Conservation (phyloP, 768 basidiomycete genomes). For the Pleurotus ostreatus region DNA sequence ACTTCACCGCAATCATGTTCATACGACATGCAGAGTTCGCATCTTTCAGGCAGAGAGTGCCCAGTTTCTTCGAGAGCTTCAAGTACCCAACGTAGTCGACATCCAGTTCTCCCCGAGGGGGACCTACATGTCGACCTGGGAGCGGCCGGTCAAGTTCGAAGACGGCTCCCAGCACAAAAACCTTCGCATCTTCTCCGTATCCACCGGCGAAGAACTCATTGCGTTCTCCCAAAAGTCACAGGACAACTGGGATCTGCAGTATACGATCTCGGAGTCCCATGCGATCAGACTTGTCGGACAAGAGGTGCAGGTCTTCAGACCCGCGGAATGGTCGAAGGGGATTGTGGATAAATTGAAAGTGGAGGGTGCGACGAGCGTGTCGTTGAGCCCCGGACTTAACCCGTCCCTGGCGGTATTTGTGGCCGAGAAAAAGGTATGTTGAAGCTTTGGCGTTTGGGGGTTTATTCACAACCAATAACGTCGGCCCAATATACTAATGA, state of each 20-base stretch:
- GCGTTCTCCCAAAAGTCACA: slow-evolving; percentile 87
- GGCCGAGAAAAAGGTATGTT: slow-evolving; percentile 83
- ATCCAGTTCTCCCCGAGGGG: slow-evolving; percentile 91
- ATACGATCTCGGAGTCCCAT: slow-evolving; percentile 85
- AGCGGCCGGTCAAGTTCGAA: slow-evolving; percentile 89
- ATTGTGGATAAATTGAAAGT: slow-evolving; percentile 78
- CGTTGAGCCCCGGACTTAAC: slow-evolving; percentile 80
- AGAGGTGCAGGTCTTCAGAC: slow-evolving; percentile 82
- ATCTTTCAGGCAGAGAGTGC: slow-evolving; percentile 74
- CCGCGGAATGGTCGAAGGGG: slow-evolving; percentile 76
- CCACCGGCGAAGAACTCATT: slow-evolving; percentile 82
- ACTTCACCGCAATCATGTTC: background rate
- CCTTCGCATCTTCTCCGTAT: slow-evolving; percentile 83
- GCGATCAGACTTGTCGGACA: slow-evolving; percentile 75
- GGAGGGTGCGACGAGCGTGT: slow-evolving; percentile 75
- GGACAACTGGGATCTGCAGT: slow-evolving; percentile 90
- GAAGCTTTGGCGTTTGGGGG: background rate
- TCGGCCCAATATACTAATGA: background rate
- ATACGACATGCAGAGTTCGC: slow-evolving; percentile 51
- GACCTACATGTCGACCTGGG: slow-evolving; percentile 93
- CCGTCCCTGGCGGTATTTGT: slow-evolving; percentile 90
- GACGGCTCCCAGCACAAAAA: slow-evolving; percentile 93
- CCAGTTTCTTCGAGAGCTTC: slow-evolving; percentile 70
- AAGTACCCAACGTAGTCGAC: slow-evolving; percentile 74
- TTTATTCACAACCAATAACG: background rate